phyloP scores from a whole-genome alignment of 768 basidiomycete species.

The Leccinum aurantiacum region DNA sequence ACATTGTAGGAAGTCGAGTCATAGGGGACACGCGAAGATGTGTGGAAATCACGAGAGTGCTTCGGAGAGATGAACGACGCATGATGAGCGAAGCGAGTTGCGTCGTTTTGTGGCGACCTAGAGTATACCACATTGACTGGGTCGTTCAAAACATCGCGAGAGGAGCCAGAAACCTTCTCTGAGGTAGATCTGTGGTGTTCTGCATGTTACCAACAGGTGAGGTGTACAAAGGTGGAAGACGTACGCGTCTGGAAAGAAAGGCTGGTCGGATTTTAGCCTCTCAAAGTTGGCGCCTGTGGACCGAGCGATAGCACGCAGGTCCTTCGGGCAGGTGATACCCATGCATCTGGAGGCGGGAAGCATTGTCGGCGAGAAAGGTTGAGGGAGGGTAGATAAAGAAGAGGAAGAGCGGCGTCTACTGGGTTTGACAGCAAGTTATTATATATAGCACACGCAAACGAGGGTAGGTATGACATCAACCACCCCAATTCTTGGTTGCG shows the following conservation, averaged over 20 bases:
- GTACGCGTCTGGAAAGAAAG: constrained; percentile 37
- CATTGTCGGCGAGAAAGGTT: constrained; percentile 15
- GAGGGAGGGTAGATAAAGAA: neutral
- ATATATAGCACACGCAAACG: neutral
- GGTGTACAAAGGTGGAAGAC: constrained; percentile 22
- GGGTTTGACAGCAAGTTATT: neutral
- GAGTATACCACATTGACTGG: neutral
- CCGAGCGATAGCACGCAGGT: constrained; percentile 38
- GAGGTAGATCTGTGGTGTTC: constrained; percentile 31
- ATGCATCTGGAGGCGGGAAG: constrained; percentile 32
- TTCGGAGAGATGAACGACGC: neutral
- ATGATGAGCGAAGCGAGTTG: neutral
- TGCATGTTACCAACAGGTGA: constrained; percentile 36
- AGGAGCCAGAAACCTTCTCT: constrained; percentile 22
- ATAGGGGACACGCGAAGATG: constrained; percentile 15
- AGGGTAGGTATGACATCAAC: constrained; percentile 24
- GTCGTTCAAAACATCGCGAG: neutral
- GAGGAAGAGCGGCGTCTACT: constrained; percentile 3
- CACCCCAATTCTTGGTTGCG: constrained; percentile 3
- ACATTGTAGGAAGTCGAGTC: constrained; percentile 30
- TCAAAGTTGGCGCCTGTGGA: constrained; percentile 36
- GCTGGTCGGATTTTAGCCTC: constrained; percentile 28
- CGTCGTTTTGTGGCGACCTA: neutral
- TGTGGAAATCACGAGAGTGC: constrained; percentile 26
- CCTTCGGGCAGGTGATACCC: constrained; percentile 39